Evolutionary conservation across 371 early-diverging fungal genomes (phyloP).

Genomic region (Apophysomyces elegans): DNA sequence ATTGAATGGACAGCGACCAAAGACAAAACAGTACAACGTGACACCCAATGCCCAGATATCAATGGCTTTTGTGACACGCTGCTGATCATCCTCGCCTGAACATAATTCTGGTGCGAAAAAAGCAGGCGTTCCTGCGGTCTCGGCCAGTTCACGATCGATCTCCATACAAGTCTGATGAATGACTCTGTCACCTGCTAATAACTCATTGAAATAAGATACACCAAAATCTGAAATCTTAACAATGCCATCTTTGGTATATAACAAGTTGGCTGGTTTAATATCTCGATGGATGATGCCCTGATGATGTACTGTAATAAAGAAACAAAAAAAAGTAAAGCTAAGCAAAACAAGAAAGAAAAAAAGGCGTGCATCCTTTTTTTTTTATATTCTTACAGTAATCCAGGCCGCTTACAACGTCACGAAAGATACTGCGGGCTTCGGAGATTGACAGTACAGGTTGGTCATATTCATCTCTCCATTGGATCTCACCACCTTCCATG

Average conservation of each 20-base stretch:
- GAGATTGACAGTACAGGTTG: conserved; percentile 67
- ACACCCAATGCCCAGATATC: conserved; percentile 99
- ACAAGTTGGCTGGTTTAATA: conserved; percentile 94
- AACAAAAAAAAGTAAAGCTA: no score
- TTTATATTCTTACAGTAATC: conserved; percentile 73
- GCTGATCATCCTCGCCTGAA: conserved; percentile 25
- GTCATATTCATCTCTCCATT: conserved; percentile 80
- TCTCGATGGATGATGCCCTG: conserved; percentile 96
- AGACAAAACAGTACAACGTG: conserved; percentile 97
- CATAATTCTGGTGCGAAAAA: conserved; percentile 98
- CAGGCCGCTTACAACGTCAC: conserved; percentile 89
- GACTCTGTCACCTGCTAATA: conserved; percentile 33
- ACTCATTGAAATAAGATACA: conserved; percentile 77
- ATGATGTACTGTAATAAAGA: conserved; percentile 70
- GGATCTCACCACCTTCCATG: conserved; percentile 90
- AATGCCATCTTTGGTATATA: conserved; percentile 68
- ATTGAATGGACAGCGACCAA: conserved; percentile 96
- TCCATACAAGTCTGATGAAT: conserved; percentile 18
- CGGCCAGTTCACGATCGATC: conserved; percentile 83
- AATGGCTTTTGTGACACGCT: conserved; percentile 82
- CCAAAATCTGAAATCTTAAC: conserved; percentile 98
- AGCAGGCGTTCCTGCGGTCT: conserved; percentile 96
- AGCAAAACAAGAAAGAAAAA: background rate
- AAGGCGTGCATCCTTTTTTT: background rate
- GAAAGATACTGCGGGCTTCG: conserved; percentile 81